phyloP scores from a whole-genome alignment of 306 rosid species.

The Cajanus cajan region DNA sequence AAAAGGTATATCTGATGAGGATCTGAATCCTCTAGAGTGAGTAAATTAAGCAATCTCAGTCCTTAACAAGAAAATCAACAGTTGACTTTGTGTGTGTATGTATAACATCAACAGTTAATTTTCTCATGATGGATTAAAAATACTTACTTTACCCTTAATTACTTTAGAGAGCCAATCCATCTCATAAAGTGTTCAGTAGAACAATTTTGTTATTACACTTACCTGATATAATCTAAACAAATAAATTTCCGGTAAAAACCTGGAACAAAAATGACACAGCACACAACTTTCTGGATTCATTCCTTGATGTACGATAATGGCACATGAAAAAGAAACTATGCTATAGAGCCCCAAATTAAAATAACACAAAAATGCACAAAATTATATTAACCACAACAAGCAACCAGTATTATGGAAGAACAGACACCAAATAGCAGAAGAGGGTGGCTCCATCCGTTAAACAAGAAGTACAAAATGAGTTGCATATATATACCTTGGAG shows the following conservation, averaged over 20 bases:
- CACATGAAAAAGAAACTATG: neutral
- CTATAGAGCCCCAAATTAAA: neutral
- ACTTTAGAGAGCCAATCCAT: neutral
- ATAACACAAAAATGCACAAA: neutral
- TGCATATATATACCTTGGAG: constrained; percentile 52
- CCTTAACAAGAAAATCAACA: neutral
- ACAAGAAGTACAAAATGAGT: neutral
- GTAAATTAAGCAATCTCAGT: neutral
- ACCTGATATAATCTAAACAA: neutral
- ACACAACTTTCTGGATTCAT: constrained; percentile 5
- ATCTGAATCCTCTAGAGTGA: neutral
- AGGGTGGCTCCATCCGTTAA: no score
- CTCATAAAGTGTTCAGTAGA: neutral
- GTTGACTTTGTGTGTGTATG: no score
- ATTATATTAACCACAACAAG: neutral
- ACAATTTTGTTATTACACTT: neutral
- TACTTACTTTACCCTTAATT: neutral
- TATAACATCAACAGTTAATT: neutral
- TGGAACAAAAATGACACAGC: neutral
- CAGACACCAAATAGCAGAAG: neutral
- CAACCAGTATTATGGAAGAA: neutral
- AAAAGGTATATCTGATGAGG: neutral
- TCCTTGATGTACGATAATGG: neutral
- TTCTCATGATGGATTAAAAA: neutral
- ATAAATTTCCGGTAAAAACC: neutral